These are phyloP conservation scores for Lentinula aciculospora DNA, from an alignment of 768 basidiomycete species.

Conservation along the genomic window DNA sequence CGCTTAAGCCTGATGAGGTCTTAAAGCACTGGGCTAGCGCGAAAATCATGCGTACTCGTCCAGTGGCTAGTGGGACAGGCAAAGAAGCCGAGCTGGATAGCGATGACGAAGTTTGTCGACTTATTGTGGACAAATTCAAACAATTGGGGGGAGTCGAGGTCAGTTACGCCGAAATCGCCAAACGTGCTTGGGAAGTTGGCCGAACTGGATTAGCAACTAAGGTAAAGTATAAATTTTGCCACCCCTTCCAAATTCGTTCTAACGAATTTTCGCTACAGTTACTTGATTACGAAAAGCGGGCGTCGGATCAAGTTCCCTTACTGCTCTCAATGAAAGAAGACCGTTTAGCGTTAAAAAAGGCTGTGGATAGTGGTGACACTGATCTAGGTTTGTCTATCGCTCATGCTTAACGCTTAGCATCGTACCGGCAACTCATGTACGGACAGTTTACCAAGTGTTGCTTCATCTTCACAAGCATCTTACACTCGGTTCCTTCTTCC, in stretches of 20 bases:
- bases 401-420: not conserved
- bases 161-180: constrained; percentile 93
- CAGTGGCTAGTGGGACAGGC: constrained; percentile 46
- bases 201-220: constrained; percentile 76
- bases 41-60: constrained; percentile 75
- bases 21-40: constrained; percentile 95
- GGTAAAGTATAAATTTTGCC: constrained; percentile 36
- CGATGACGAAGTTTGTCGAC: constrained; percentile 73
- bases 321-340: constrained; percentile 94
- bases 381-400: constrained; percentile 68
- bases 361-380: constrained; percentile 91
- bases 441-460: constrained; percentile 88
- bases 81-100: constrained; percentile 50
- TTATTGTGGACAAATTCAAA: constrained; percentile 89
- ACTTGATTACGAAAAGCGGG: constrained; percentile 84
- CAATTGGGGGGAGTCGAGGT: constrained; percentile 73
- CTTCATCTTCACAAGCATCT: constrained; percentile 81
- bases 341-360: constrained; percentile 77
- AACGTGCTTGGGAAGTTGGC: constrained; percentile 89
- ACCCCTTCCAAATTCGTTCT: not conserved
- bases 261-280: constrained; percentile 33
- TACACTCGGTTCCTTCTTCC: constrained; percentile 89
- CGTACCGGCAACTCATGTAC: not conserved
- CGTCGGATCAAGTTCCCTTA: constrained; percentile 92
- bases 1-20: constrained; percentile 79